Base-by-base conservation (phyloP, 2,329 filamentous ascomycete species). In the Colletotrichum sp. region DNA sequence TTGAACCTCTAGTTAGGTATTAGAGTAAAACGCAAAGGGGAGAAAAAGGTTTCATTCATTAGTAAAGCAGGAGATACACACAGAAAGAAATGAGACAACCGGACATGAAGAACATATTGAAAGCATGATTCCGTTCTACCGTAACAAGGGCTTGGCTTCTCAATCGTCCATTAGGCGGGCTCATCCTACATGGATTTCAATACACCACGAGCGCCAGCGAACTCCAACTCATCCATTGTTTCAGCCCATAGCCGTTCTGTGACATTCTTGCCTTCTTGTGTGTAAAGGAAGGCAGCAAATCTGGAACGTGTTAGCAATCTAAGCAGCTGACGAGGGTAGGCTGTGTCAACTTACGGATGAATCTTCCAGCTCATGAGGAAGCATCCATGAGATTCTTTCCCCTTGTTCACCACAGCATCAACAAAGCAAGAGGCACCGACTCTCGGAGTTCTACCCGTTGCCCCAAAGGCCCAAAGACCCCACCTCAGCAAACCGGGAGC, bases 391-490 rank as follows among this genome's bases (percentile, higher is more conserved):
- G 24, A 59, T 59, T 59, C 55, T 28, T 59, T 28, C 4, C 55
- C 55, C 0, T 59, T 59, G 15, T 59, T 59, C 21, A 59, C 55
- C 5, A 59, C 55, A 10, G 55, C 55, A 59, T 59, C 55, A 28
- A 59, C 24, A 28, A 59, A 59, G 26, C 55, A 59, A 24, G 55
- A 86, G 1, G 87, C 88, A 2, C 86, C 89, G 6, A 85, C 83
- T 16, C 80, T 78, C 16, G 82, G 68, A 12, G 76, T 81, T 34
- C 85, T 79, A 2, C 77, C 85, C 5, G 49, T 69, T n/a, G 49
- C 21, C 2, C 49, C 66, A 10, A 69, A 69, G 55, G 55, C 55
- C 55, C 55, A 59, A 18, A 59, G 55, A 59, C 55, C 55, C 55
- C 55, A 59, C 26, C 26, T 59, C 55, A 59, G 55, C 4, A 59